Conservation (phyloP, 192 early-diverging fungal genomes). For the Backusella macrospora region DNA sequence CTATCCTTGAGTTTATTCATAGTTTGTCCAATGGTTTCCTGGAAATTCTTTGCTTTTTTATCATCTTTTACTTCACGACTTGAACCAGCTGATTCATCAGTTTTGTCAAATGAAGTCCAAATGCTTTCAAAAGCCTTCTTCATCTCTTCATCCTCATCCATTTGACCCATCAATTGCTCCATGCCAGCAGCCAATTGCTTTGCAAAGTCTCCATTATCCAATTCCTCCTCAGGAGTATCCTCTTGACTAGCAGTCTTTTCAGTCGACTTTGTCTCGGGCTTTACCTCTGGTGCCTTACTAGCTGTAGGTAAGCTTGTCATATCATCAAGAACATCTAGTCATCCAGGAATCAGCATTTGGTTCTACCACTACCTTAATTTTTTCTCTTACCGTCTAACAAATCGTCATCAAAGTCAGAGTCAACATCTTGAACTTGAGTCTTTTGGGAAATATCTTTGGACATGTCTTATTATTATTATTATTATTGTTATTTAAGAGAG, state of each 20-base stretch:
- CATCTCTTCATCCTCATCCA: slow-evolving; percentile 57
- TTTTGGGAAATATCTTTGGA: slow-evolving; percentile 22
- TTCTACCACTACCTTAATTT: not conserved
- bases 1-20: slow-evolving; percentile 89
- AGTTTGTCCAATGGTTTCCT: slow-evolving; percentile 87
- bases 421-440: slow-evolving; percentile 48
- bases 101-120: slow-evolving; percentile 47
- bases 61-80: not conserved
- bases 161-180: slow-evolving; percentile 75
- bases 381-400: slow-evolving; percentile 61
- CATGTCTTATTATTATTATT: not conserved
- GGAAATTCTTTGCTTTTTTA: slow-evolving; percentile 63
- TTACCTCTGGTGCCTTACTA: slow-evolving; percentile 38
- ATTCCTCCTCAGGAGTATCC: slow-evolving; percentile 26
- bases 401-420: slow-evolving; percentile 66
- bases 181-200: slow-evolving; percentile 78
- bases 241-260: slow-evolving; percentile 20
- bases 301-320: slow-evolving; percentile 50
- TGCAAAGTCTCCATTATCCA: slow-evolving; percentile 71
- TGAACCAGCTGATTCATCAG: slow-evolving; percentile 20
- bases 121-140: slow-evolving; percentile 59
- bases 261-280: slow-evolving; percentile 27
- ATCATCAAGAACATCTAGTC: slow-evolving; percentile 74
- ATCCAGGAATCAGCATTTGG: not conserved
- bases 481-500: not conserved